Base-by-base conservation (phyloP, 306 rosid species). In the Vachellia collinsii region DNA sequence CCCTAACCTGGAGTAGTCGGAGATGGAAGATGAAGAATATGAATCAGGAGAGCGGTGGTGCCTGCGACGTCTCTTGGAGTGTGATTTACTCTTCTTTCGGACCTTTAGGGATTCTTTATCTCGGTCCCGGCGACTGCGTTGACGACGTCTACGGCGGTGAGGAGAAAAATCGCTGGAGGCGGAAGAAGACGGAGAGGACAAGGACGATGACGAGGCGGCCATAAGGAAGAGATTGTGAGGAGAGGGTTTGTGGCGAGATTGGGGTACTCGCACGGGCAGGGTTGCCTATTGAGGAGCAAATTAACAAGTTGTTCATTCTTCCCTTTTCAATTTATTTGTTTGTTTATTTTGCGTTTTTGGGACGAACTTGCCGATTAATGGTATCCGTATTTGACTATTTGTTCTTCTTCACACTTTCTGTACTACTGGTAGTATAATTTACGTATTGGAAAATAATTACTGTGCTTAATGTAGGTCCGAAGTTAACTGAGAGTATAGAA, bases 151-250 rank as follows among this genome's bases (percentile, higher is more conserved):
- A 63, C 90, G 94, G 4, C 88, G 97, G 78, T 61, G 93, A 11
- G 89, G 82, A 7, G 91, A 83, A 12, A 91, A 83, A 61, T 87
- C 84, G 73, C 67, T 77, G 20, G 72, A 29, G 64, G 77, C 9
- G 17, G 73, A 68, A n/a, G 8, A 39, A 67, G 47, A 67, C 3
- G 48, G 70, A 38, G 74, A 73, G 43, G 91, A 86, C 66, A 68
- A 42, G 22, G 92, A 85, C 0, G 93, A 80, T 63, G 97, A 87
- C 37, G 97, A 86, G 58, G 94, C 93, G 82, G 92, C 97, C 97
- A 93, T 93, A 69, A 1, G 58, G 53, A 64, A 76, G 78, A 6
- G 67, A 48, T 41, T 70, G 76, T 67, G 75, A 3, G 38, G 34
- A 41, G 37, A 78, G 87, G 89, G 87, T 81, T 86, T 82, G 62